phyloP scores from a whole-genome alignment of 495 filamentous ascomycete genomes.

The Schizothecium vesticola region DNA sequence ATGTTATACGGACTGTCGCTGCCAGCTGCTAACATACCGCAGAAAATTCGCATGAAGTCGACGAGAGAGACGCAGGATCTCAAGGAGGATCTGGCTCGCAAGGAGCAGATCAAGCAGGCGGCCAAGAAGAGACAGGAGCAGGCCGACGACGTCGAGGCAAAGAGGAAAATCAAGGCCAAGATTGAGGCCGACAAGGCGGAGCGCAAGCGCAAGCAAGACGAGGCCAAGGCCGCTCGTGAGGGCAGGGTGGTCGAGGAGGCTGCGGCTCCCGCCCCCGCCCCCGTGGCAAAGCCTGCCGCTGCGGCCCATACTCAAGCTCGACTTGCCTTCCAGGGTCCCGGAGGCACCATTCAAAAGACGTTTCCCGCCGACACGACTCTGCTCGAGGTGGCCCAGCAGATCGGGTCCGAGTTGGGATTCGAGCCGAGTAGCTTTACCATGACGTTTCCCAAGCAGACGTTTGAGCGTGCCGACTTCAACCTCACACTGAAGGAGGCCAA shows the following conservation, averaged over 20 bases:
- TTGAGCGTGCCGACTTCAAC: slow-evolving; percentile 70
- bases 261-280: slow-evolving; percentile 14
- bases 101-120: slow-evolving; percentile 86
- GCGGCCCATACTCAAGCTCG: slow-evolving; percentile 68
- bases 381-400: slow-evolving; percentile 79
- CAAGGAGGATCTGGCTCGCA: slow-evolving; percentile 78
- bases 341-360: slow-evolving; percentile 73
- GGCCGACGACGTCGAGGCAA: slow-evolving; percentile 76
- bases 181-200: slow-evolving; percentile 89
- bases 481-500: slow-evolving; percentile 90
- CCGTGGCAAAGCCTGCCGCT: slow-evolving; percentile 29
- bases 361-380: slow-evolving; percentile 82
- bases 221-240: slow-evolving; percentile 76
- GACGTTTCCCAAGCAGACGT: slow-evolving; percentile 85
- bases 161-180: slow-evolving; percentile 80
- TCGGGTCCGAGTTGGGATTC: slow-evolving; percentile 54
- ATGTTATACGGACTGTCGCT: no score
- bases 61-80: slow-evolving; percentile 71
- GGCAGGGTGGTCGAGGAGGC: slow-evolving; percentile 49
- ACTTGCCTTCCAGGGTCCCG: slow-evolving; percentile 70
- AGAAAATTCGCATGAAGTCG: slow-evolving; percentile 84
- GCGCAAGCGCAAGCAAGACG: slow-evolving; percentile 72
- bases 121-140: slow-evolving; percentile 81
- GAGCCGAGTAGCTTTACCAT: slow-evolving; percentile 69
- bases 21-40: slow-evolving; percentile 13